Conservation (phyloP, 2,329 filamentous ascomycete genomes). For the Hypocrella siamensis region DNA sequence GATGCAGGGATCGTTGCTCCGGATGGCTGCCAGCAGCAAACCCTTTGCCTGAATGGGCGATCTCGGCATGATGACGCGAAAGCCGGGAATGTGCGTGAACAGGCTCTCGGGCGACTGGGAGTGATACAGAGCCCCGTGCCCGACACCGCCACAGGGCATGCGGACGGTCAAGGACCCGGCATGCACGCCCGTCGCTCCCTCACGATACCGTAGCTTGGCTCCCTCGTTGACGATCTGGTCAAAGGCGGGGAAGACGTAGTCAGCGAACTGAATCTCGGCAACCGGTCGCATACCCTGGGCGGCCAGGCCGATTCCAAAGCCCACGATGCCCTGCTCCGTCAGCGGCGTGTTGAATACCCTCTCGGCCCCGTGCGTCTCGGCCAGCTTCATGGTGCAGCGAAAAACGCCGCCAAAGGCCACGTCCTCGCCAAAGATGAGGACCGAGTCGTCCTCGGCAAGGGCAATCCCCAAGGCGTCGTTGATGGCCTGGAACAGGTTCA, state of each 20-base stretch:
- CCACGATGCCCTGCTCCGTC: constrained; percentile 85
- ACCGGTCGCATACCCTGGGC: constrained; percentile 86
- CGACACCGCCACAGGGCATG: constrained; percentile 83
- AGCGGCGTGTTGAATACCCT: constrained; percentile 94
- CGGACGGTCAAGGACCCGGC: constrained; percentile 71
- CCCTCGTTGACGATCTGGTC: constrained; percentile 92
- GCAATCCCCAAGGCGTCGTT: constrained; percentile 79
- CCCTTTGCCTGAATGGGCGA: constrained; percentile 84
- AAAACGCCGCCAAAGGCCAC: constrained; percentile 96
- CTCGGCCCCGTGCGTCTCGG: constrained; percentile 72
- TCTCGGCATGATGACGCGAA: constrained; percentile 73
- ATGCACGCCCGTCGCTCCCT: constrained; percentile 39
- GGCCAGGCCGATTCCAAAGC: constrained; percentile 81
- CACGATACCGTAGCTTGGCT: constrained; percentile 72
- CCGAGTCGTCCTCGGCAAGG: constrained; percentile 67
- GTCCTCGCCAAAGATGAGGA: constrained; percentile 89
- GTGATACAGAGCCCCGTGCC: constrained; percentile 78
- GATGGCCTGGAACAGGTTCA: constrained; percentile 89
- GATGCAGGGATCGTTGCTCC: constrained; percentile 71
- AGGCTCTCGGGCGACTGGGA: constrained; percentile 79
- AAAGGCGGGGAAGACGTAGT: constrained; percentile 86
- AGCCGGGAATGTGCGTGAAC: constrained; percentile 75
- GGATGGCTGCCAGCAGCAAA: constrained; percentile 60
- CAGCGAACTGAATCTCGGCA: constrained; percentile 90
- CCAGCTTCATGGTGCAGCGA: constrained; percentile 79